Base-by-base conservation (phyloP, 345 rosid species). In the Citrus trifoliata region DNA sequence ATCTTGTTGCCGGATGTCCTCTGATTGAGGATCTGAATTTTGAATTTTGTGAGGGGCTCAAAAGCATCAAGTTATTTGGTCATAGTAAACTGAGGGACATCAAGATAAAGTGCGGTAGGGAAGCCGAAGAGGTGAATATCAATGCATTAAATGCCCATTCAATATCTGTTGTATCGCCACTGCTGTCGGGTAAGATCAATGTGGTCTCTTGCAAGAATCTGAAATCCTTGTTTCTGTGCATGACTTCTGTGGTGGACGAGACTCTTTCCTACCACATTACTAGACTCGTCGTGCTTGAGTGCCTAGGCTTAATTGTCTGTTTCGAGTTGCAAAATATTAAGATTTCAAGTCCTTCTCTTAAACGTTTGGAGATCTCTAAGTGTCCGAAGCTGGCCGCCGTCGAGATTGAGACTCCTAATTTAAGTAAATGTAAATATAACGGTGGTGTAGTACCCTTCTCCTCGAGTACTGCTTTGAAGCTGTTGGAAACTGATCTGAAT, bases 241-340 rank as follows among this genome's bases (percentile, higher is more conserved):
- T 2, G 16, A 5, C 7, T 70, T 28, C 0, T n/a, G 12, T 28
- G 2, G 55, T 0, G 6, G 61, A 70, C 18, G 61, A 48, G 6
- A 4, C 4, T 37, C 25, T 70, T 4, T 30, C 3, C 38, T 8
- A 9, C 61, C 61, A 28, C 2, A 21, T 70, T 51, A 19, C 61
- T 5, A 5, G 21, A 48, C 32, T 70, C 9, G 18, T 37, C 19
- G 1, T 7, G 18, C 24, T 70, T 2, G 74, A 51, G 35, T 7
- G 18, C 35, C 30, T 70, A 19, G 1, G 14, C 37, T 0, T 51
- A 4, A 9, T 0, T 51, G 0, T 0, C 1, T 48, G 61, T 9
- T 24, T 0, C 0, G 6, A 28, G 38, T 4, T 70, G 5, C 21
- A 13, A 19, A 16, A 1, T 28, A 19, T 48, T 19, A 27, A 28